Evolutionary conservation across 73 alveolate genomes (phyloP).

Genomic region (Tetrahymena elliotti): DNA sequence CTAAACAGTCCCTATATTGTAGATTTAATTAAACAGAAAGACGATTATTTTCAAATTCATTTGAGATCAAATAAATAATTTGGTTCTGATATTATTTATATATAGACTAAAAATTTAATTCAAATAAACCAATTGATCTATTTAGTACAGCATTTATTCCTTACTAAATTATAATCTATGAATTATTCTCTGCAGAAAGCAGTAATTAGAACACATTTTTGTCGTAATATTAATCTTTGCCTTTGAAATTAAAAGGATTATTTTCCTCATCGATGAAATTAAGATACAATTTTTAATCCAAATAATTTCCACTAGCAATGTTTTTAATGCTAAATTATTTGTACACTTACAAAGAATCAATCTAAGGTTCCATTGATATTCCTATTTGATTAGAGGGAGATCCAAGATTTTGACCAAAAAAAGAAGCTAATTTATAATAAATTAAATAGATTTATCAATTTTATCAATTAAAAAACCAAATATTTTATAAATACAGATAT

Average conservation of each 20-base stretch:
- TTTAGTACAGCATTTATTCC: background rate
- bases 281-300: background rate
- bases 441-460: background rate
- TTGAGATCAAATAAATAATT: background rate
- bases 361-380: background rate
- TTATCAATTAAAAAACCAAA: background rate
- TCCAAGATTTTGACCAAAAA: background rate
- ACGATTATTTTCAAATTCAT: too few species aligned
- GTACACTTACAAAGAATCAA: background rate
- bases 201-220: background rate
- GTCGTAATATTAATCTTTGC: background rate
- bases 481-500: too few species aligned
- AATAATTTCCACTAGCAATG: background rate
- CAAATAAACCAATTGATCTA: background rate
- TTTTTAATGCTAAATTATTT: too few species aligned
- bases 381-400: background rate
- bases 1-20: background rate
- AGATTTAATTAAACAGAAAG: background rate
- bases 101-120: background rate
- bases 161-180: too few species aligned
- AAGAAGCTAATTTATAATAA: background rate
- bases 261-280: background rate
- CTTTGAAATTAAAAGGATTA: background rate
- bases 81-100: background rate
- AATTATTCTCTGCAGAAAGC: background rate